Conservation (phyloP, 257 asterid species). For the Jasminum sambac region DNA sequence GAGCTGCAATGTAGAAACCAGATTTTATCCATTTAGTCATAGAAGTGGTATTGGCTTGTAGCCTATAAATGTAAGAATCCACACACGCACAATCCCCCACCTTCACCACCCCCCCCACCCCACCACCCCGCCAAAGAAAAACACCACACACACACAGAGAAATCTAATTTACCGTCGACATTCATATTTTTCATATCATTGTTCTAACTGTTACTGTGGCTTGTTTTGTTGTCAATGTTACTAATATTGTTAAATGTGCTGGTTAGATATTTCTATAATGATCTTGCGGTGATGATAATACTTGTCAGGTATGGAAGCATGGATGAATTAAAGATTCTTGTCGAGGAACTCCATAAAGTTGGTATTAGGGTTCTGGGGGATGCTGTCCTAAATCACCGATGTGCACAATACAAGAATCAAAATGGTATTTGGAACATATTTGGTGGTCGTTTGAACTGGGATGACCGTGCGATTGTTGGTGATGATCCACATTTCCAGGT, state of each 20-base stretch:
- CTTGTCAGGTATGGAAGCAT: constrained; percentile 71
- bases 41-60: not conserved
- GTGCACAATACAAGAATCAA: constrained; percentile 70
- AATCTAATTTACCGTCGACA: not conserved
- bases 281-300: constrained; percentile 7
- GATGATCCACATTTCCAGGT: constrained; percentile 99
- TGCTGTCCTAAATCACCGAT: constrained; percentile 91
- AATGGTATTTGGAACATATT: constrained; percentile 96
- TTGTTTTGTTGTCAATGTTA: not conserved
- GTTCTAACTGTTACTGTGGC: not conserved
- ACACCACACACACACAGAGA: too few species aligned
- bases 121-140: too few species aligned
- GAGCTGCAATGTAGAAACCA: constrained; percentile 13
- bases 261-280: constrained; percentile 20
- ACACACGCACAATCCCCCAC: too few species aligned
- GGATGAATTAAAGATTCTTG: constrained; percentile 72
- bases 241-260: not conserved
- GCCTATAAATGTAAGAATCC: too few species aligned
- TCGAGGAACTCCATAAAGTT: constrained; percentile 67
- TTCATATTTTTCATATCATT: not conserved
- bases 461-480: constrained; percentile 89
- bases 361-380: constrained; percentile 87
- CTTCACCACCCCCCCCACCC: too few species aligned
- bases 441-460: constrained; percentile 98
- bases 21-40: constrained; percentile 1